phyloP scores from a whole-genome alignment of 2,329 filamentous ascomycete species.

The Didymella pomorum region DNA sequence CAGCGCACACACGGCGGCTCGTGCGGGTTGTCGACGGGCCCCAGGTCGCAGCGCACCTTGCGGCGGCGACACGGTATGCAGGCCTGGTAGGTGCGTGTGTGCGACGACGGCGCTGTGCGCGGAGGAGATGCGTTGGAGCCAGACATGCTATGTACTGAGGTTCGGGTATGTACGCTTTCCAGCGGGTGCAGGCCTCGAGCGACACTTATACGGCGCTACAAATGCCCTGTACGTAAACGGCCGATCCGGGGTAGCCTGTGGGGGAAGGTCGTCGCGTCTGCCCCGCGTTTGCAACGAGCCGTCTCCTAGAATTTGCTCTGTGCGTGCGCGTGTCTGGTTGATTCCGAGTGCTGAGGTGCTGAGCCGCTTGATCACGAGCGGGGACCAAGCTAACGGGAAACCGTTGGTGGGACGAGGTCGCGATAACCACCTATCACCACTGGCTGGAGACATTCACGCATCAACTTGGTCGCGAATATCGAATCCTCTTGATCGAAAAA shows the following conservation, averaged over 20 bases:
- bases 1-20: constrained; percentile 95
- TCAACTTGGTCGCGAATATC: no score
- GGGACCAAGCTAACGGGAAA: background rate
- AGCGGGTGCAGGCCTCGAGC: constrained; percentile 18
- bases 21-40: constrained; percentile 86
- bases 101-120: constrained; percentile 7
- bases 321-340: constrained; percentile 6
- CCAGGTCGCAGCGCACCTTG: constrained; percentile 51
- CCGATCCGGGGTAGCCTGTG: constrained; percentile 15
- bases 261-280: constrained; percentile 20
- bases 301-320: background rate
- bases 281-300: constrained; percentile 12
- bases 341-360: constrained; percentile 8
- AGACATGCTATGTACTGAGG: constrained; percentile 9
- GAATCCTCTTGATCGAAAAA: no score
- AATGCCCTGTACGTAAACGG: constrained; percentile 11
- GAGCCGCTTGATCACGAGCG: constrained; percentile 17
- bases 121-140: constrained; percentile 13
- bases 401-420: background rate
- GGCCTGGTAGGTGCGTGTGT: constrained; percentile 39
- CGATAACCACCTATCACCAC: background rate
- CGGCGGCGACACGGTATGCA: constrained; percentile 58
- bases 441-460: background rate
- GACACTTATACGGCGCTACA: constrained; percentile 11
- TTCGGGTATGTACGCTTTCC: constrained; percentile 21